phyloP scores from a whole-genome alignment of 805 yeast species.

The Saccharomyces eubayanus region DNA sequence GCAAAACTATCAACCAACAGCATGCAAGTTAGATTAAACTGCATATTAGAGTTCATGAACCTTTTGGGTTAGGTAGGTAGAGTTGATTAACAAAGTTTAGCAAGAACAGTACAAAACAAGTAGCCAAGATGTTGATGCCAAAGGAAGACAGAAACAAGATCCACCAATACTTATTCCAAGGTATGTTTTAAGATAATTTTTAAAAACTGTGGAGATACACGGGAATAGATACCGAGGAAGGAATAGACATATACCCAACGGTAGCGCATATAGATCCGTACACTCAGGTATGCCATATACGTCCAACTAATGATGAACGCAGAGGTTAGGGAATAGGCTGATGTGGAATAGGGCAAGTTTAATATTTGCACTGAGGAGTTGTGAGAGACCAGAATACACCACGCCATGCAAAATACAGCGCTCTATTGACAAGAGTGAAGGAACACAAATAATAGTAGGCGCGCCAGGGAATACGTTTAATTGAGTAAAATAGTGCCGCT shows the following conservation, averaged over 20 bases:
- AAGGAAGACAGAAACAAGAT: conserved; percentile 99
- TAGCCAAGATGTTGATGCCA: conserved; percentile 89
- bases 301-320: too few relatives aligned
- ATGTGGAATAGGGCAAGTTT: too few relatives aligned
- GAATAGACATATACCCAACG: background rate
- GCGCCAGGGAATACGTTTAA: too few relatives aligned
- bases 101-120: conserved; percentile 19
- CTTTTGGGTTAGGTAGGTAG: background rate
- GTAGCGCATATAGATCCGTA: background rate
- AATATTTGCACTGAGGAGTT: too few relatives aligned
- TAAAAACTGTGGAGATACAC: background rate
- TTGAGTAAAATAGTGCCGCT: background rate
- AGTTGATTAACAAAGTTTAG: conserved; percentile 3
- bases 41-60: background rate
- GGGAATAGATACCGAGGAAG: background rate
- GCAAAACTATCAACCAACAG: background rate
- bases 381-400: too few relatives aligned
- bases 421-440: too few relatives aligned
- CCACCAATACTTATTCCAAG: conserved; percentile 98
- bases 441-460: too few relatives aligned
- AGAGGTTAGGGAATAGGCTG: too few relatives aligned
- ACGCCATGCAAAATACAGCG: too few relatives aligned
- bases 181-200: conserved; percentile 43
- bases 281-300: background rate
- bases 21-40: background rate